Evolutionary conservation across 2,329 filamentous ascomycete species (phyloP), one percentile per base, ranked within the genome.

Genomic region (Fusarium burgessii): DNA sequence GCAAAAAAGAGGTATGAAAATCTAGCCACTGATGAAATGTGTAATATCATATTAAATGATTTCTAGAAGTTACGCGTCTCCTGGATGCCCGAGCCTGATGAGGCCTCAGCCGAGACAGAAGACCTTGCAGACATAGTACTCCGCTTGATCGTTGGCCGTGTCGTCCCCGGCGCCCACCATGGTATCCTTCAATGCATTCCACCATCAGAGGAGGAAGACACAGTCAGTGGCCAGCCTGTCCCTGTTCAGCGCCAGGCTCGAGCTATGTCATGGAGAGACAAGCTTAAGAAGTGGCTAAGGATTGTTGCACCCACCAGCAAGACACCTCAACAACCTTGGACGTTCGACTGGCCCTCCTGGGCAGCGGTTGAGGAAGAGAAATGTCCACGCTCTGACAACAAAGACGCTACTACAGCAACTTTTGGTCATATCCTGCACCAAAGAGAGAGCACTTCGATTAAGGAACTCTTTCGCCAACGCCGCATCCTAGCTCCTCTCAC

Each of bases 391-490:
- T 11, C 8, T 29, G 58, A 43, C 29, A 41, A 36, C 27, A 51
- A 25, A 23, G 68, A 66, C n/a, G 56, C 72, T 9, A 82, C 84
- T 3, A 77, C 74, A 5, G 86, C 86, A 14, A 79, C 81, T 5
- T 89, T 89, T 70, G 88, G 88, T 20, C 84, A 87, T 57, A 68
- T 89, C 36, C 81, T 89, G 0, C 84, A 85, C 64, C 38, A 43
- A 12, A 46, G 58, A 9, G 29, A 41, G 15, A 38, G 50, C n/a
- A 33, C 27, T 20, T 56, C 64, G 13, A 40, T 45, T 1, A 42
- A 41, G 25, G 33, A 36, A 13, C 58, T 68, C 33, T n/a, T 43
- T 14, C 66, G 70, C 18, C 50, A 40, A 17, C 70, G 71, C 8
- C 83, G 82, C 49, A 78, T 84, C 47, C 81, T 89, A 38, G 78